phyloP scores from a whole-genome alignment of 768 basidiomycete genomes.

The Mycena epipterygia region DNA sequence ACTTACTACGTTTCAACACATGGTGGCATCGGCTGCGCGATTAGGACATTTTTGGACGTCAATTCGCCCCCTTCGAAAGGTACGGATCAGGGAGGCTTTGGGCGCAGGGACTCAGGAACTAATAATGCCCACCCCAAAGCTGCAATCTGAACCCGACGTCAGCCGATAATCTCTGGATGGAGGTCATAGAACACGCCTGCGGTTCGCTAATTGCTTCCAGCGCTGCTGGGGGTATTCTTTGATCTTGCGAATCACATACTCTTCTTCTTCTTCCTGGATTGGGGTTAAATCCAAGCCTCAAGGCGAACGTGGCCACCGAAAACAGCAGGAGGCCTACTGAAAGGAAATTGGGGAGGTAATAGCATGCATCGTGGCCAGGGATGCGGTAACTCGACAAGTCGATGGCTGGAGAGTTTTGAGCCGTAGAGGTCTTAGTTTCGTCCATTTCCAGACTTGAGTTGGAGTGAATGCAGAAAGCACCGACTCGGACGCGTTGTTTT shows the following conservation, averaged over 20 bases:
- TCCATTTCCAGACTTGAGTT: constrained; percentile 12
- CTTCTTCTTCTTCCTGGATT: constrained; percentile 75
- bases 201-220: constrained; percentile 83
- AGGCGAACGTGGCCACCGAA: constrained; percentile 13
- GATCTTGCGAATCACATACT: constrained; percentile 87
- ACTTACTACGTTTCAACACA: constrained; percentile 80
- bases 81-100: constrained; percentile 13
- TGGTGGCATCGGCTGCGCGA: constrained; percentile 77
- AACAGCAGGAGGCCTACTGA: constrained; percentile 52
- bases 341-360: constrained; percentile 86
- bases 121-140: constrained; percentile 74
- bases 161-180: background rate
- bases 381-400: constrained; percentile 49
- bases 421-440: background rate
- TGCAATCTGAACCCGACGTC: constrained; percentile 66
- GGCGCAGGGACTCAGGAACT: constrained; percentile 13
- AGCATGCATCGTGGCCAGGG: constrained; percentile 56
- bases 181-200: constrained; percentile 64
- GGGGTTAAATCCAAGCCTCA: background rate
- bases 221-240: constrained; percentile 81
- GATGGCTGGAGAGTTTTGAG: constrained; percentile 6
- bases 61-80: constrained; percentile 76
- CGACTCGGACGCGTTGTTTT: too few relatives aligned
- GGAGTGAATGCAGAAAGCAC: too few relatives aligned
- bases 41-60: constrained; percentile 73